These are phyloP conservation scores for Sarocladium strictum DNA, from an alignment of 2,329 filamentous ascomycete genomes.

Conservation along the genomic window DNA sequence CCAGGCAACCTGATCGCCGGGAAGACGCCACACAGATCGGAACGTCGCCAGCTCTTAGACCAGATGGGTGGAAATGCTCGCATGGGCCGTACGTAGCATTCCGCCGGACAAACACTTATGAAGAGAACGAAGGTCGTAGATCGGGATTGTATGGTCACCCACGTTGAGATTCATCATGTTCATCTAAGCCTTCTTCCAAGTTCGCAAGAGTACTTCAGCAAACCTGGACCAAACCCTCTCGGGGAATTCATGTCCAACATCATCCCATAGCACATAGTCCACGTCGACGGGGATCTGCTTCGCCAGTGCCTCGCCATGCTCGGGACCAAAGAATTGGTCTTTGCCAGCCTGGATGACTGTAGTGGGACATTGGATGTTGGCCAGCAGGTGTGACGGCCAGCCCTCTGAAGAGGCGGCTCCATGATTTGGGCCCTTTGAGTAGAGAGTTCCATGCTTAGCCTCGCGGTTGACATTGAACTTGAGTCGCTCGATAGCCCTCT, in stretches of 20 bases:
- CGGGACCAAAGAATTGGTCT: constrained; percentile 22
- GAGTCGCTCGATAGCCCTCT: not conserved
- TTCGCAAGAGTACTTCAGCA: not conserved
- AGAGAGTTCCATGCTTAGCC: constrained; percentile 18
- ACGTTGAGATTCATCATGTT: no score
- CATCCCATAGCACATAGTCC: constrained; percentile 10
- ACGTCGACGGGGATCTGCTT: not conserved
- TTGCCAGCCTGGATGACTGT: constrained; percentile 22
- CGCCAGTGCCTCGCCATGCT: constrained; percentile 19
- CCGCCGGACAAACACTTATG: no score
- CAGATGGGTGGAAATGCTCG: no score
- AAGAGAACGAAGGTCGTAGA: no score
- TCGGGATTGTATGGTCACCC: no score
- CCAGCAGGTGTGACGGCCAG: constrained; percentile 20
- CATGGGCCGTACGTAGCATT: no score
- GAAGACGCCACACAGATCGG: no score
- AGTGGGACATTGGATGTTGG: constrained; percentile 19
- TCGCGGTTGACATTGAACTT: not conserved
- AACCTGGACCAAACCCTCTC: constrained; percentile 1
- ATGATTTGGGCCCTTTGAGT: constrained; percentile 21
- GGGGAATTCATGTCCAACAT: constrained; percentile 10
- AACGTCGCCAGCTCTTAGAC: no score
- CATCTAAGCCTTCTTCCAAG: constrained; percentile 4
- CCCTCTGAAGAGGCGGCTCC: constrained; percentile 16
- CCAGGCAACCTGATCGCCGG: no score